phyloP scores from a whole-genome alignment of 179 eudicot genomes.

The Silene coronaria region DNA sequence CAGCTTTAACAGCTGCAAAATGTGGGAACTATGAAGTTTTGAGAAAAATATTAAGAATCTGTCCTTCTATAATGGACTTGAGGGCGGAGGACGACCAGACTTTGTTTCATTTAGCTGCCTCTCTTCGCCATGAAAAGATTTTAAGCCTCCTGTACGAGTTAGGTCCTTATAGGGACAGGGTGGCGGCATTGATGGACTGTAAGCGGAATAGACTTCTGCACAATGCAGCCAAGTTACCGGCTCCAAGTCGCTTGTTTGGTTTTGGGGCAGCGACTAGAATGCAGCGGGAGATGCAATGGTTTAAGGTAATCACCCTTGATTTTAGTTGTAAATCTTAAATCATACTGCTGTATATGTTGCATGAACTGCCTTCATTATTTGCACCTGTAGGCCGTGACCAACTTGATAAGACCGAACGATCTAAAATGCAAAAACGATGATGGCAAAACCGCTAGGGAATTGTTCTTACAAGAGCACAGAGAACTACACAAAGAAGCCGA shows the following conservation, averaged over 20 bases:
- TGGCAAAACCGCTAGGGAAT: background rate
- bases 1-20: conserved; percentile 17
- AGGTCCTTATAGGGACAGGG: conserved; percentile 12
- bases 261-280: conserved; percentile 11
- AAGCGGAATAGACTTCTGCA: conserved; percentile 6
- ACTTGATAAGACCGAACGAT: conserved; percentile 3
- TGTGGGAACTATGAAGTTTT: conserved; percentile 19
- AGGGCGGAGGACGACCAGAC: conserved; percentile 2
- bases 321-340: background rate
- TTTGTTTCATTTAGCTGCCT: conserved; percentile 19
- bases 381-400: conserved; percentile 3
- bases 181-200: background rate
- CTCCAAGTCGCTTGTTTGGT: conserved; percentile 2
- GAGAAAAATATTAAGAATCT: conserved; percentile 12
- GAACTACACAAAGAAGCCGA: conserved; percentile 17
- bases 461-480: conserved; percentile 20
- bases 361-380: background rate
- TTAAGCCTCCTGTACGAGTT: conserved; percentile 15
- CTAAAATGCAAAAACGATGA: conserved; percentile 1
- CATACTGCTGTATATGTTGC: background rate
- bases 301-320: conserved; percentile 5
- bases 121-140: conserved; percentile 22
- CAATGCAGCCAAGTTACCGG: conserved; percentile 22
- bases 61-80: conserved; percentile 11
- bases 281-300: conserved; percentile 26